Evolutionary conservation across 2,329 filamentous ascomycete species (phyloP).

Genomic region (Penicillium griseofulvum): DNA sequence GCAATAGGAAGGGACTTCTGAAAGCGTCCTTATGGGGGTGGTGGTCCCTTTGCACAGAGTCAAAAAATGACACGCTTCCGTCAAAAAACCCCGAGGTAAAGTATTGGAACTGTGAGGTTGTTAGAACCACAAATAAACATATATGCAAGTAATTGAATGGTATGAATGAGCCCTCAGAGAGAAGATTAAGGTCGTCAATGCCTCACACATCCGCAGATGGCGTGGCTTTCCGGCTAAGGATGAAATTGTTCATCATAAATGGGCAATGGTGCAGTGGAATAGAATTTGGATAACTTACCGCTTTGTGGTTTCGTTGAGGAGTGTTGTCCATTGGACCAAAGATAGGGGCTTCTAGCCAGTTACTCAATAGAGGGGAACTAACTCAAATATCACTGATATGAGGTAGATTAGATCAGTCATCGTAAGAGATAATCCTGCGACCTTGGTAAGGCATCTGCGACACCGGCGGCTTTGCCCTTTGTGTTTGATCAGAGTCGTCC

Average conservation of each 20-base stretch:
- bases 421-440: constrained; percentile 38
- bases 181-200: constrained; percentile 48
- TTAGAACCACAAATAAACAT: background rate
- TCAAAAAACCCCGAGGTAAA: background rate
- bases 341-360: background rate
- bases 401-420: constrained; percentile 27
- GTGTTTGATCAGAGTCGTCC: constrained; percentile 12
- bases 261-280: background rate
- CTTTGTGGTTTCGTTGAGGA: too few relatives aligned
- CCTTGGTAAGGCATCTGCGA: constrained; percentile 19
- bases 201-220: constrained; percentile 40
- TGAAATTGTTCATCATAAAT: constrained; percentile 82
- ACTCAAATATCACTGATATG: background rate
- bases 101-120: background rate
- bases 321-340: background rate
- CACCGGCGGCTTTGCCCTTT: background rate
- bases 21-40: background rate
- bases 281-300: constrained; percentile 13
- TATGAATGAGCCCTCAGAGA: constrained; percentile 36
- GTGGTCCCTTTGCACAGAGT: background rate
- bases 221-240: constrained; percentile 80
- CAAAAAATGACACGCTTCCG: background rate
- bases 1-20: background rate
- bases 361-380: background rate
- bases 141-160: background rate